Percentiles rank a stretch among this genome's conserved stretches.
phyloP scores from a whole-genome alignment of 2,329 filamentous ascomycete species.

The Pseudogymnoascus sp. region DNA sequence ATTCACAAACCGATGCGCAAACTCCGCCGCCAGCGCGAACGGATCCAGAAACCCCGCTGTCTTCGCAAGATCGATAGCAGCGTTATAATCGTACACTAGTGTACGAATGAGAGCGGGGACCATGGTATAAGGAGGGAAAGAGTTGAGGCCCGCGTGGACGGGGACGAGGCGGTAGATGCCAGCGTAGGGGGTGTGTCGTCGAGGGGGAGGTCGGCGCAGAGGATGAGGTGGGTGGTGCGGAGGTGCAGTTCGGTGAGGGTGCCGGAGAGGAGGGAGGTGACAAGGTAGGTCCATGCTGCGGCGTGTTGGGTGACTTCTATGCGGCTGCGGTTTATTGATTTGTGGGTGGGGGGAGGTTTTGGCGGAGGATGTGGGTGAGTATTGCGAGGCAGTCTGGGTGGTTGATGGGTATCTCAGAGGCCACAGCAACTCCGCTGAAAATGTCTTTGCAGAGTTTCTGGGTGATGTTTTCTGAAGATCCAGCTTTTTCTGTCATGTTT shows the following conservation, averaged over 20 bases:
- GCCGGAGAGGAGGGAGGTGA: conserved; percentile 11
- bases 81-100: conserved; percentile 18
- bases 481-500: conserved; percentile 10
- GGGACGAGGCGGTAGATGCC: conserved; percentile 10
- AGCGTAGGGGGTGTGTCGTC: conserved; percentile 11
- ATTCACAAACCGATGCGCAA: conserved; percentile 28
- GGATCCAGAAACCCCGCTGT: conserved; percentile 16
- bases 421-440: not conserved
- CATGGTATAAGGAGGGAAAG: conserved; percentile 17
- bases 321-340: not conserved
- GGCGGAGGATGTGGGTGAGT: not conserved
- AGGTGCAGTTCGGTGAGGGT: conserved; percentile 19
- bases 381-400: not conserved
- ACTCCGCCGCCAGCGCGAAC: conserved; percentile 22
- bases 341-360: not conserved
- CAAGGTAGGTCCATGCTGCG: conserved; percentile 15
- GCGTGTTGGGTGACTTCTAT: conserved; percentile 13
- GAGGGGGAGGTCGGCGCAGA: conserved; percentile 14
- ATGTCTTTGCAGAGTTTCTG: conserved; percentile 6
- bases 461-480: not conserved
- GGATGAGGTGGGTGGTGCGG: conserved; percentile 20
- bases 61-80: conserved; percentile 12
- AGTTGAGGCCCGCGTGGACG: not conserved
- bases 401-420: not conserved
- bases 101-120: conserved; percentile 23